Base-by-base conservation (phyloP, 75 land plant genomes). In the Adiantum capillusveneris region DNA sequence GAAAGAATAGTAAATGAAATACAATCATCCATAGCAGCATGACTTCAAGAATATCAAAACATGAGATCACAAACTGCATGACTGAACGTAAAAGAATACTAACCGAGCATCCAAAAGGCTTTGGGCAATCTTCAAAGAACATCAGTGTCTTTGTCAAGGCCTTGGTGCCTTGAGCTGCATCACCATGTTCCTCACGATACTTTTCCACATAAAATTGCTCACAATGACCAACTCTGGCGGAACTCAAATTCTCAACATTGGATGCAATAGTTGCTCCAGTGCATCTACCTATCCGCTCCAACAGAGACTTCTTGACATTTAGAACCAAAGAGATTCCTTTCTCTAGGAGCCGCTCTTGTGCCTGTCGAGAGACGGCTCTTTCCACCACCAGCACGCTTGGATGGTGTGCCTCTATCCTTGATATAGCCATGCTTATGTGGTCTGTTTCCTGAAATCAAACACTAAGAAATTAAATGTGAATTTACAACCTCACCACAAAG, bases 71-170 rank as follows among this genome's bases (percentile, higher is more conserved):
- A n/a, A n/a, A n/a, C n/a, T n/a, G n/a, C n/a, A n/a, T n/a, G n/a
- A n/a, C 37, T 9, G 9, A 34, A 34, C 7, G 37, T 5, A 34
- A 34, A 34, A 34, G 37, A 34, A 34, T 46, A 46, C 50, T 46
- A 18, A 88, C 94, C 85, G 94, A 84, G 75, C 88, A 88, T 36
- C 94, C 94, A 44, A 88, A 68, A 53, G 86, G 94, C 63, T 73
- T 81, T 13, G 94, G 88, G 62, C 94, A 88, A 19, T 87, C 94
- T 70, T 88, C 94, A 77, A 88, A 85, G 45, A 69, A 84, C 94
- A 88, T 82, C 63, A 88, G 66, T 0, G 83, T 84, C 59, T 82
- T 87, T 14, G 65, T 60, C 5, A 71, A 63, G 25, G 65, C 78
- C 62, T 72, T 81, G 48, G 69, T 70, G 3, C 31, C 30, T 43